phyloP scores from a whole-genome alignment of 495 filamentous ascomycete species.

The Xylaria venustula region DNA sequence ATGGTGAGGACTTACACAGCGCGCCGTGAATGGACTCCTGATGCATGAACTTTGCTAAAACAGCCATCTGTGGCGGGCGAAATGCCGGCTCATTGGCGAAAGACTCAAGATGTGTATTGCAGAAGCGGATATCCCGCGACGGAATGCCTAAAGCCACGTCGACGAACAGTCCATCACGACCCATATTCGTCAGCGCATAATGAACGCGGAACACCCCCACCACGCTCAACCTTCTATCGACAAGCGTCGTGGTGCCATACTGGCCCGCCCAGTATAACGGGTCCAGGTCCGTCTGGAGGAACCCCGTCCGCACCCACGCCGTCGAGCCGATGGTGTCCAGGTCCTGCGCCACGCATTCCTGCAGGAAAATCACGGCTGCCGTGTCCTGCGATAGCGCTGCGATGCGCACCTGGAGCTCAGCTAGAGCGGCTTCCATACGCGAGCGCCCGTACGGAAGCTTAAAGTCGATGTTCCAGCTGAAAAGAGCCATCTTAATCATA shows the following conservation, averaged over 20 bases:
- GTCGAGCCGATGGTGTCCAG: slow-evolving; percentile 36
- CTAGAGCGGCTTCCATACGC: slow-evolving; percentile 45
- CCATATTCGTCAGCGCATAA: slow-evolving; percentile 41
- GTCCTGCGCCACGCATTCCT: slow-evolving; percentile 48
- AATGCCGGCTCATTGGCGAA: slow-evolving; percentile 37
- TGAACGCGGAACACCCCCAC: slow-evolving; percentile 44
- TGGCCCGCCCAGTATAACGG: slow-evolving; percentile 26
- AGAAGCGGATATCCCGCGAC: slow-evolving; percentile 37
- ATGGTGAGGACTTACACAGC: slow-evolving; percentile 14
- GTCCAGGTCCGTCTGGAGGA: slow-evolving; percentile 47
- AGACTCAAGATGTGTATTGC: slow-evolving; percentile 58
- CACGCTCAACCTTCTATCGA: slow-evolving; percentile 43
- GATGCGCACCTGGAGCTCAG: slow-evolving; percentile 35
- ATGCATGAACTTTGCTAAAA: slow-evolving; percentile 39
- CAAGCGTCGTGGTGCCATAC: slow-evolving; percentile 54
- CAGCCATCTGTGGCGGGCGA: slow-evolving; percentile 43
- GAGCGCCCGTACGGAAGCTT: slow-evolving; percentile 31
- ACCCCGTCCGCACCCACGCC: slow-evolving; percentile 43
- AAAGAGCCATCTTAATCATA: too few relatives aligned
- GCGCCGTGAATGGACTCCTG: slow-evolving; percentile 26
- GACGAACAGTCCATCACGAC: slow-evolving; percentile 52
- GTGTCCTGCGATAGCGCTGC: background rate
- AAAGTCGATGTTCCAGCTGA: slow-evolving; percentile 55
- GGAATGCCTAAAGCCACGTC: slow-evolving; percentile 31
- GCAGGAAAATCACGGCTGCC: slow-evolving; percentile 47